Conservation (phyloP, 805 yeast genomes). For the Candida cerambycidarum region DNA sequence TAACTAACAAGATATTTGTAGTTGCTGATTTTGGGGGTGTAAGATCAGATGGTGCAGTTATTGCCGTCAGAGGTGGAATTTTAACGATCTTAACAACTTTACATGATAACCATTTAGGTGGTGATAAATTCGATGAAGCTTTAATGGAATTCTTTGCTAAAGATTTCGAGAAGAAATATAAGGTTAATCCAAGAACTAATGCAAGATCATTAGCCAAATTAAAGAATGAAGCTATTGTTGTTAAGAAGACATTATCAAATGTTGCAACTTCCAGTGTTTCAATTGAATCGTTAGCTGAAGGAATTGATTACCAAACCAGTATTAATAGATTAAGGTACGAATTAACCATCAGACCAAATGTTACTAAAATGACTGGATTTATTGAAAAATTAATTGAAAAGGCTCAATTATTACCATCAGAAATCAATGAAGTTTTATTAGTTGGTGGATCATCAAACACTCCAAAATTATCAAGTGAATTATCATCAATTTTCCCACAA, state of each 20-base stretch:
- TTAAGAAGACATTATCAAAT: slow-evolving; percentile 89
- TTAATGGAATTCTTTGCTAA: slow-evolving; percentile 82
- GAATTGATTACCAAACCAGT: slow-evolving; percentile 88
- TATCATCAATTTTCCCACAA: slow-evolving; percentile 79
- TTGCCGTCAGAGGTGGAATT: slow-evolving; percentile 92
- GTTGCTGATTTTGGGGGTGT: slow-evolving; percentile 97
- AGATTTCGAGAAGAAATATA: slow-evolving; percentile 89
- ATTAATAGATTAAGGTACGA: slow-evolving; percentile 94
- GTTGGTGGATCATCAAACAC: slow-evolving; percentile 93
- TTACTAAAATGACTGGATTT: slow-evolving; percentile 73
- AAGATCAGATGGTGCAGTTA: slow-evolving; percentile 90
- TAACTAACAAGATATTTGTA: slow-evolving; percentile 73
- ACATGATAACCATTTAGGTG: slow-evolving; percentile 83
- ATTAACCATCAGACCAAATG: slow-evolving; percentile 75
- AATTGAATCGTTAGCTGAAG: slow-evolving; percentile 91
- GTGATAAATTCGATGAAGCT: slow-evolving; percentile 78
- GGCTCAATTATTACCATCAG: slow-evolving; percentile 82
- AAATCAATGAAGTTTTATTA: slow-evolving; percentile 85
- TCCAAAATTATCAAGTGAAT: slow-evolving; percentile 82
- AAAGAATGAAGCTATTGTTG: slow-evolving; percentile 73
- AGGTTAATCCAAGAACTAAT: slow-evolving; percentile 75
- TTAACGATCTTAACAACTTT: slow-evolving; percentile 84
- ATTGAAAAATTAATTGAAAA: slow-evolving; percentile 72
- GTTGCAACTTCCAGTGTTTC: slow-evolving; percentile 88
- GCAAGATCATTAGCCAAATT: slow-evolving; percentile 88